Base-by-base conservation (phyloP, 2,329 filamentous ascomycete species). In the Aureobasidium sp. region DNA sequence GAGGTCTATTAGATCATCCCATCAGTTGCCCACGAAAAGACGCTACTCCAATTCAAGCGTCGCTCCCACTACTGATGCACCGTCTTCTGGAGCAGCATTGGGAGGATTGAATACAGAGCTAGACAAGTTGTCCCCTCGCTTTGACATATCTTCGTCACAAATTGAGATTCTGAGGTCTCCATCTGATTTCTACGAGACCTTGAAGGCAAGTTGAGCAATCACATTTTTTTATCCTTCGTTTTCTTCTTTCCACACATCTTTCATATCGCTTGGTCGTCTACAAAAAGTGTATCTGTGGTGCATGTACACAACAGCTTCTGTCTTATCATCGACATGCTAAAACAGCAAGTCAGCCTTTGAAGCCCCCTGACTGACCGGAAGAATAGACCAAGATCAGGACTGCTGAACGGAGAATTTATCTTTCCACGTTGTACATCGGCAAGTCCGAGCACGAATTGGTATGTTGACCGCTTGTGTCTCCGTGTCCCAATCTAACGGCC, bases 371-470 rank as follows among this genome's bases (percentile, higher is more conserved):
- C 63, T 63, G 53, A 65, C 57, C n/a, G 49, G 4, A 44, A 21
- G 21, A 21, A 45, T 71, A 92, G 88, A 77, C 83, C 65, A 96
- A 92, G 77, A 97, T 99, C 71, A 83, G 83, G 58, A 83, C 82
- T 65, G 94, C 94, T 10, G 85, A 90, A 73, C 81, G 78, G 58
- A 84, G 90, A 63, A 88, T 99, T 66, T 99, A 95, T 72, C 78
- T 99, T 54, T 96, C 92, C n/a, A 99, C 94, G 0, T 78, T 99
- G 58, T 99, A 99, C 73, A 94, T 99, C 72, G 94, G 94, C 65
- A 96, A 93, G 74, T 89, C 89, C 1, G 94, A 99, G 75, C 82
- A 87, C 74, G 94, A 97, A 68, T 81, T 99, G 70, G 85, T 87
- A 77, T 59, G 78, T 62, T 11, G 21, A 21, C 4, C 29, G 13